A percentile compares a stretch with the other conserved stretches of the same genome.
Evolutionary conservation across 352 stramenopile genomes (phyloP).

Genomic region (Blastocystis sp.): DNA sequence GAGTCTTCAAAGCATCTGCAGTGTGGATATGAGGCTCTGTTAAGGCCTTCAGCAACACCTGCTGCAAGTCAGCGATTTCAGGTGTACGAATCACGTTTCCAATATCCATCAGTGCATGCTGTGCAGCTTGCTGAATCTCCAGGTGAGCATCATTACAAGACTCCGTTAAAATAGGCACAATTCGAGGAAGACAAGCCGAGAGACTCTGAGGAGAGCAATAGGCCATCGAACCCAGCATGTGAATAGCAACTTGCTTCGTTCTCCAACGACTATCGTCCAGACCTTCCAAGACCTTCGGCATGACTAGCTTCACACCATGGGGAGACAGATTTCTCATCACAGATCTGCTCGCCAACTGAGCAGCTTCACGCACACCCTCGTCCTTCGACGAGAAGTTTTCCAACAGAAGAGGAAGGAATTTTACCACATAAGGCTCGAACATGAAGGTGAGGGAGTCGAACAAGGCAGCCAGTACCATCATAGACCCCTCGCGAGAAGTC

Average conservation of each 20-base stretch:
- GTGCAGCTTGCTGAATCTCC: slow-evolving; percentile 90
- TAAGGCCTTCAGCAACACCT: slow-evolving; percentile 85
- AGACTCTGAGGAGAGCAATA: slow-evolving; percentile 97
- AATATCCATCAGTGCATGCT: slow-evolving; percentile 87
- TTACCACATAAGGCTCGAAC: slow-evolving; percentile 96
- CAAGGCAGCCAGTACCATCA: slow-evolving; percentile 95
- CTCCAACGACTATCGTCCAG: slow-evolving; percentile 84
- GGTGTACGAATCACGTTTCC: slow-evolving; percentile 96
- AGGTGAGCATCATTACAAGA: slow-evolving; percentile 95
- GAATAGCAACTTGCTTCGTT: slow-evolving; percentile 96
- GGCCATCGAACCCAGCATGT: slow-evolving; percentile 89
- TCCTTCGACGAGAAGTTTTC: slow-evolving; percentile 91
- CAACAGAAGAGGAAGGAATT: slow-evolving; percentile 94
- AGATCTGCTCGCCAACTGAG: slow-evolving; percentile 82
- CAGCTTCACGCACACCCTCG: slow-evolving; percentile 88
- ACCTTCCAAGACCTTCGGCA: slow-evolving; percentile 88
- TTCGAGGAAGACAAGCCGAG: slow-evolving; percentile 89
- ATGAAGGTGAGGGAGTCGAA: slow-evolving; percentile 88
- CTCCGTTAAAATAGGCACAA: slow-evolving; percentile 93
- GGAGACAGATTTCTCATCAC: slow-evolving; percentile 98
- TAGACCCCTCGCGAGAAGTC: slow-evolving; percentile 78
- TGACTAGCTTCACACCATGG: slow-evolving; percentile 95
- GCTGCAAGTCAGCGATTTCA: slow-evolving; percentile 90
- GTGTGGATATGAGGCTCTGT: slow-evolving; percentile 85
- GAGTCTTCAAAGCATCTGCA: slow-evolving; percentile 83